Base-by-base conservation (phyloP, 208 protist species). In the Trypanosomatidae sp. region DNA sequence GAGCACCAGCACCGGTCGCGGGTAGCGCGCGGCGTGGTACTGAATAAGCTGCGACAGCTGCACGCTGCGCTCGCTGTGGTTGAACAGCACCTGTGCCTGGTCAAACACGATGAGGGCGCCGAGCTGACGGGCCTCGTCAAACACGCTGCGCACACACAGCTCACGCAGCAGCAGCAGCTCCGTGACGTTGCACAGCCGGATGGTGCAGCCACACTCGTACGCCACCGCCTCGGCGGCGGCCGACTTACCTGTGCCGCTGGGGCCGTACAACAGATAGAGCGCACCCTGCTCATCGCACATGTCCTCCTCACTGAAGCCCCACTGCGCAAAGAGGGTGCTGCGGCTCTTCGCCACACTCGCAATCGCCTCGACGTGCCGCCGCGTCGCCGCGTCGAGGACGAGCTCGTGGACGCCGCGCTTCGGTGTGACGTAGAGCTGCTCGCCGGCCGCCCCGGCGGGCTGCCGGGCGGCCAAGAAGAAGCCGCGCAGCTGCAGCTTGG, bases 21-120 rank as follows among this genome's bases (percentile, higher is more conserved):
- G 66, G 46, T 84, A 90, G 10, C 60, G 62, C 39, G 63, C 53
- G 11, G 81, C 67, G 50, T 94, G 73, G 56, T 88, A 94, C 44
- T 85, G 59, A 22, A 94, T 82, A 13, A 91, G 48, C 57, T 84
- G 68, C 39, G 73, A 59, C 20, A 84, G 41, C 32, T 88, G 73
- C 32, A 66, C 26, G 22, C 71, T 78, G 35, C 66, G 59, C 4
- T 71, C 61, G 7, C 60, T 72, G 52, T 91, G 71, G 50, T 80
- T 77, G 40, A 94, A 89, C 23, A 94, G 60, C 19, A 68, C 58
- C 40, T 94, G 79, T 0, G 86, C 78, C 53, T 88, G 68, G 57
- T 94, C 86, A 49, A 94, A 82, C 11, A 92, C 71, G 42, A 94
- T 67, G 38, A 94, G 73, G 20, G 86, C 81, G n/a, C 82, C 82